Base-by-base conservation (phyloP, 2,329 filamentous ascomycete species). In the Talaromyces verruculosus region DNA sequence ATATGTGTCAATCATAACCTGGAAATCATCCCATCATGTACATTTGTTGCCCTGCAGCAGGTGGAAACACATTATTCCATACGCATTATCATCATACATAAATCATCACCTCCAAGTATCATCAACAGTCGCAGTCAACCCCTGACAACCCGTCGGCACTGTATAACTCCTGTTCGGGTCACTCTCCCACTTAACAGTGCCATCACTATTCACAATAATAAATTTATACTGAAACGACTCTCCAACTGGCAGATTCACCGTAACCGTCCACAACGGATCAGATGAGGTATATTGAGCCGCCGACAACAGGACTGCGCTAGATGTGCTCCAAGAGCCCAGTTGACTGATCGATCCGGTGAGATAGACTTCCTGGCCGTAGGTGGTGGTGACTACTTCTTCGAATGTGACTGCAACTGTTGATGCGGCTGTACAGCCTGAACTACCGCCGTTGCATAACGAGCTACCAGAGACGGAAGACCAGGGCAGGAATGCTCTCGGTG, bases 161-260 rank as follows among this genome's bases (percentile, higher is more conserved):
- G 76, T 79, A 66, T 78, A 82, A 33, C 67, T 72, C 37, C 78
- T 74, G 67, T 83, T 81, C 3, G 80, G 77, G 69, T 89, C 89
- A 57, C 79, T 81, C 79, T 92, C 89, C 89, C 89, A 92, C 1
- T 76, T 81, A 11, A 89, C 76, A 0, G 78, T 79, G 0, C 87
- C 85, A 69, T 85, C 83, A 0, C 77, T 80, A 51, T 89, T 82
- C 59, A 85, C 84, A 70, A 91, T 84, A 35, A 65, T 47, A 72
- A 87, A 92, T 79, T 92, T 91, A 75, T 91, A 92, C 78, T 87
- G 71, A 53, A 92, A 80, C 2, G 76, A 78, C 60, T 81, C 80
- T 1, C 89, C 89, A 0, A 86, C 81, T 0, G 81, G 76, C 13
- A 92, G 75, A 1, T 77, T 79, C 25, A 91, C 73, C 0, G 84